phyloP scores from a whole-genome alignment of 306 rosid genomes.

The Rosa multiflora region DNA sequence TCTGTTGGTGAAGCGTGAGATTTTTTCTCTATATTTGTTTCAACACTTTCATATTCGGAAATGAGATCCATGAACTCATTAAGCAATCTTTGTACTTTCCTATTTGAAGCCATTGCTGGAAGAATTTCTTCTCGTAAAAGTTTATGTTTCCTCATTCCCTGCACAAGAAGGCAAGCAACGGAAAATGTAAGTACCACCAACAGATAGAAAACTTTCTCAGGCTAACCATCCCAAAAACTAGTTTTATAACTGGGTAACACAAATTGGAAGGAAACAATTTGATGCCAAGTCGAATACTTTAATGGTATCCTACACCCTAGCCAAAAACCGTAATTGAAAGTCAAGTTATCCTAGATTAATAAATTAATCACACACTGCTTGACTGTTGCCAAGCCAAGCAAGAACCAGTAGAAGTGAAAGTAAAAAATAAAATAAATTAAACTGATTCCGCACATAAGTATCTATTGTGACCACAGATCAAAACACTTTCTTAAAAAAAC shows the following conservation, averaged over 20 bases:
- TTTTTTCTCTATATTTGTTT: slow-evolving; percentile 41
- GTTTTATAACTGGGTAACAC: not conserved
- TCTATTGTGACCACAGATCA: not conserved
- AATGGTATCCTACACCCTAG: not conserved
- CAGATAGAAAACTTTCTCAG: not conserved
- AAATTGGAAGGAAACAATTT: not conserved
- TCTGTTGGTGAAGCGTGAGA: slow-evolving; percentile 29
- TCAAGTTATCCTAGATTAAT: not conserved
- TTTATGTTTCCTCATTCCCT: slow-evolving; percentile 94
- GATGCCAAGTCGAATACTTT: not conserved
- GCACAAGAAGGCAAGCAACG: slow-evolving; percentile 24
- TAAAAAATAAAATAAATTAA: not conserved
- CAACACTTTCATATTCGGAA: slow-evolving; percentile 64
- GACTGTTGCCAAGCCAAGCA: not conserved
- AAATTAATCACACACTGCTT: not conserved
- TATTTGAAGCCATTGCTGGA: slow-evolving; percentile 96
- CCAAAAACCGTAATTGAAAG: not conserved
- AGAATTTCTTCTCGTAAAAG: slow-evolving; percentile 91
- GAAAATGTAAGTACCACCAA: not conserved
- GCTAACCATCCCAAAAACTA: not conserved
- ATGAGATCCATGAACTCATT: slow-evolving; percentile 93
- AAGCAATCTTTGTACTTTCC: slow-evolving; percentile 94
- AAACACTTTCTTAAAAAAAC: not conserved
- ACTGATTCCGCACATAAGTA: not conserved
- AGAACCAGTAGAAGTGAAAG: not conserved